Evolutionary conservation across 495 filamentous ascomycete species (phyloP), one percentile per base, ranked within the genome.

Genomic region (Chaetomium cochliodes): DNA sequence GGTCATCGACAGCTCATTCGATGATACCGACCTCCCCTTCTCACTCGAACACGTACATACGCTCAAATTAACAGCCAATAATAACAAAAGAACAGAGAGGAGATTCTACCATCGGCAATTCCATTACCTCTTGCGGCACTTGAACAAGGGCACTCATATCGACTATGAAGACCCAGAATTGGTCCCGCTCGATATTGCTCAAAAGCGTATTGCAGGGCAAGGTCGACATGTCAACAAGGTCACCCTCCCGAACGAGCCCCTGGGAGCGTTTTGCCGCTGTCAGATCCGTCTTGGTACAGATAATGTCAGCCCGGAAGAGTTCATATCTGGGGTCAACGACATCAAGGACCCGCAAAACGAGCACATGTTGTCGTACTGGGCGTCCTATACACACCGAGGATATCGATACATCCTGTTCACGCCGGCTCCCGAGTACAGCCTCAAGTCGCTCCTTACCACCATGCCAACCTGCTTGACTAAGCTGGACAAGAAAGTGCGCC

Each of bases 1-100:
- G 20, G 79, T 93, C 47, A 87, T 96, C 52, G 92, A 96, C 71
- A 86, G 90, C 63, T 93, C 90, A 5, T 91, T 88, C 81, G 92
- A 96, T 67, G 93, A 98, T 70, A 84, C 88, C 53, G 93, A 98
- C 76, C 81, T 98, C 20, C 93, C 93, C 0, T 79, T 97, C 58
- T 81, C 89, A 0, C 81, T 86, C 51, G 87, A 90, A 67, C 86
- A 88, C 53, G 80, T 96, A 23, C 84, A 85, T 69, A 83, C 83
- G 30, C 81, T 96, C 3, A 78, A 80, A 44, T 81, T 96, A 28
- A 87, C 86, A 0, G 77, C 80, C 20, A 78, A 79, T 9, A 82
- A 81, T 46, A 82, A 90, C 65, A 81, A 88, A 13, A 81, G 80
- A 20, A 72, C 92, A 49, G 88, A 92, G 66, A 85, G 79, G 69